Percentiles rank a stretch among this genome's conserved stretches.
phyloP scores from a whole-genome alignment of 768 basidiomycete species.

The Tylopilus balloui region DNA sequence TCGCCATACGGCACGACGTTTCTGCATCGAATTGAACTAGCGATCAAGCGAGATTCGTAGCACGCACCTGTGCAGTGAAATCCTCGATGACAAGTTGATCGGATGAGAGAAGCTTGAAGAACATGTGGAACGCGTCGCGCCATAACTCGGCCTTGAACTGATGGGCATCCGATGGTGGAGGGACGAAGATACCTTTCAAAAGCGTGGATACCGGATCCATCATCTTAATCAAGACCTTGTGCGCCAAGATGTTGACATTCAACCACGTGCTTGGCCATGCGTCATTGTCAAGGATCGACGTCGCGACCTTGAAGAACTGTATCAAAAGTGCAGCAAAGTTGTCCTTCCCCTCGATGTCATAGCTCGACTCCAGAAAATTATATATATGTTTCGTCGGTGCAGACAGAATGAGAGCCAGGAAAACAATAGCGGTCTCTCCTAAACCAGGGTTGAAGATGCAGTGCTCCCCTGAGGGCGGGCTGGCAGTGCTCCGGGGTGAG shows the following conservation, averaged over 20 bases:
- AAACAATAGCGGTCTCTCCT: slow-evolving; percentile 82
- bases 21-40: slow-evolving; percentile 41
- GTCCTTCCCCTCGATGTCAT: slow-evolving; percentile 88
- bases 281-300: slow-evolving; percentile 79
- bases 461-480: slow-evolving; percentile 44
- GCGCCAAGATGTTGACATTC: slow-evolving; percentile 84
- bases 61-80: slow-evolving; percentile 80
- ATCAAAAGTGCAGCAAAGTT: slow-evolving; percentile 66
- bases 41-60: not conserved
- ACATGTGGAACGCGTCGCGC: slow-evolving; percentile 75
- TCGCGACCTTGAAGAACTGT: slow-evolving; percentile 76
- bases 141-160: slow-evolving; percentile 76
- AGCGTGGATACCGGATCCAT: slow-evolving; percentile 76
- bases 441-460: slow-evolving; percentile 65
- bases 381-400: slow-evolving; percentile 73
- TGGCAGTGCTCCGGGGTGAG: slow-evolving; percentile 40
- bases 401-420: slow-evolving; percentile 77
- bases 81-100: slow-evolving; percentile 93
- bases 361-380: slow-evolving; percentile 70
- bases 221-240: slow-evolving; percentile 84
- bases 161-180: slow-evolving; percentile 53
- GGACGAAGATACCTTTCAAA: slow-evolving; percentile 79
- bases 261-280: slow-evolving; percentile 91
- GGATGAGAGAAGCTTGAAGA: slow-evolving; percentile 81
- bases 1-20: slow-evolving; percentile 93